Evolutionary conservation across 177 flowering plant genomes (phyloP), one percentile per base, ranked within the genome.

Genomic region (Tripterygium wilfordii): DNA sequence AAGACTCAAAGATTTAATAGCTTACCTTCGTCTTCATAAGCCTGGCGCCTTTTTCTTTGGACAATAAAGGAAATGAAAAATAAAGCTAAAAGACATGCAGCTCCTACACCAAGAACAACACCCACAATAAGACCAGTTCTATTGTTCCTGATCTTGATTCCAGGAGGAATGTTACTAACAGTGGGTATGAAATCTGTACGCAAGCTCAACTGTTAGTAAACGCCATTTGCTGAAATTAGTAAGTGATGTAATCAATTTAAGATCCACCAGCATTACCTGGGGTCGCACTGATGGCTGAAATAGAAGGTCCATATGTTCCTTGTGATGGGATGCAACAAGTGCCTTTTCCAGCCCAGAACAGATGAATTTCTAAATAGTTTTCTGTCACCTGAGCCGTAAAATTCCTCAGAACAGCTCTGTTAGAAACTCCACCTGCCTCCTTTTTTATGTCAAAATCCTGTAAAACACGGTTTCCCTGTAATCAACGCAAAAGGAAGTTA

Each of bases 321-420:
- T 57, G 72, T 13, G 1, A 10, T 52, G 97, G 97, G 45, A 76
- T 66, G 64, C 89, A 85, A 53, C 95, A 89, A 21, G 92, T 81
- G 28, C 97, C 95, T 42, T 85, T 85, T 29, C 95, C 97, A 69
- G 84, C 84, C 95, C 97, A 89, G 38, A 79, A 77, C 7, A 85
- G 74, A 63, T 85, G 92, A 30, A 89, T 68, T 57, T 89, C 97
- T 23, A 88, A 65, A 45, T 64, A 62, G 49, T 88, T 83, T 33
- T 76, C 72, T 3, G 74, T 42, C 46, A 83, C 97, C 2, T 6
- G 29, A 26, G 55, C 71, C 8, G 27, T 67, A 41, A 63, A 69
- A 10, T 39, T 21, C 64, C 20, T 73, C 29, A 2, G 10, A 47
- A 83, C 66, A 22, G 88, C 82, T 54, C 27, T 38, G 8, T 43